These are phyloP conservation scores for Lavandula angustifolia DNA, from an alignment of 257 asterid genomes.

Conservation along the genomic window DNA sequence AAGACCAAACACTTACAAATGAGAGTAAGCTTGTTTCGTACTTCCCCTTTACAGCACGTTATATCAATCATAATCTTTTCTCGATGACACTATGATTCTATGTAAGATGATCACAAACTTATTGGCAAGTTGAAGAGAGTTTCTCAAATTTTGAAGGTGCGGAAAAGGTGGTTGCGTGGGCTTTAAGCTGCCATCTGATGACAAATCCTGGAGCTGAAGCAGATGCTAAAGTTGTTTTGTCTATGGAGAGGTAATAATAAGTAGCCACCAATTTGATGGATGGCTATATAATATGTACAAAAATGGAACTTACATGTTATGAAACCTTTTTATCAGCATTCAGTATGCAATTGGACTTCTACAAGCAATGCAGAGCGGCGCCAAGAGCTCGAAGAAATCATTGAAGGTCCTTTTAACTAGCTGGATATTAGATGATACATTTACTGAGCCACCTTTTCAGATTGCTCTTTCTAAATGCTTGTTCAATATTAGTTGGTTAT, in stretches of 20 bases:
- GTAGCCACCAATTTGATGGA: conserved; percentile 29
- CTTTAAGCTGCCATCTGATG: conserved; percentile 72
- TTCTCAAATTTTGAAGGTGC: conserved; percentile 58
- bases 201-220: conserved; percentile 50
- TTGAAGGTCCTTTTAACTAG: conserved; percentile 58
- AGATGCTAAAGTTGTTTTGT: conserved; percentile 48
- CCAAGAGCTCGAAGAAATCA: conserved; percentile 75
- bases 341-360: conserved; percentile 64
- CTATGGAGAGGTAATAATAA: conserved; percentile 66
- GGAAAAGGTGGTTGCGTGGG: conserved; percentile 87
- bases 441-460: conserved; percentile 2
- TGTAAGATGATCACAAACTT: conserved; percentile 6
- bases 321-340: conserved; percentile 52
- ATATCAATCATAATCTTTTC: conserved; percentile 21
- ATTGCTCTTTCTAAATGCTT: conserved; percentile 15
- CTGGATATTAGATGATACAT: conserved; percentile 24
- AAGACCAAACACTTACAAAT: conserved; percentile 77
- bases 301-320: conserved; percentile 23
- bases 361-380: conserved; percentile 63
- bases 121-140: conserved; percentile 19
- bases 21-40: conserved; percentile 58
- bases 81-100: background rate
- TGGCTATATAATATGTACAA: conserved; percentile 11
- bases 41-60: conserved; percentile 1
- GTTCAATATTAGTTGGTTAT: conserved; percentile 19